Base-by-base conservation (phyloP, 352 stramenopile species). In the Phytophthora tubulina region DNA sequence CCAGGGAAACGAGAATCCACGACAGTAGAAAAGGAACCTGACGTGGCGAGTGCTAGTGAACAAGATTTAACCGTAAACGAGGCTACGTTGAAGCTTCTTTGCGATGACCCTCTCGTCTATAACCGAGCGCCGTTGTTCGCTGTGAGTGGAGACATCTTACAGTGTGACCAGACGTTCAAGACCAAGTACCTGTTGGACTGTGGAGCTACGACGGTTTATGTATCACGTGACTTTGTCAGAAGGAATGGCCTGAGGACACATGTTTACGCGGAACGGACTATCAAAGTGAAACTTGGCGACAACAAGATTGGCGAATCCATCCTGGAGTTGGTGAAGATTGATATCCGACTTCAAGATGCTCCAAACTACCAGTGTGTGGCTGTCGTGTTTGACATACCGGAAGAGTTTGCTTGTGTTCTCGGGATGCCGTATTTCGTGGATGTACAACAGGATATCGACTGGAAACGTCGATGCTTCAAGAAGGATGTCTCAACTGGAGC, bases 61-160 rank as follows among this genome's bases (percentile, higher is more conserved):
- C 33, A 65, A 52, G 45, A 36, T 63, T 59, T 71, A 72, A 66
- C 39, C 6, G 44, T 70, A 49, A 63, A 63, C 46, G 46, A 61
- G 30, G 38, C 42, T 63, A 72, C 56, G 55, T 54, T 72, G 54
- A 65, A 65, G 31, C 45, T 72, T 11, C 63, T 72, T 55, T 65
- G 55, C 15, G 63, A 72, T 49, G 35, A 61, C 53, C 63, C 63
- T 72, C 63, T 72, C 46, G 54, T 72, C 14, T 66, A 66, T 38
- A 60, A 51, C 11, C 41, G 44, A 6, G 41, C 35, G 5, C 49
- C 63, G 51, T 49, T 72, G 35, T 64, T 72, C 45, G 38, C 35
- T 5, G 7, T 56, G 21, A 21, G 53, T 27, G 63, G 53, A 38
- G 30, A 32, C 9, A 45, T 66, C 11, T 10, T 48, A 31, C 36